Evolutionary conservation across 1,284 basidiomycete species (phyloP).

Genomic region (Mycena citricolor): DNA sequence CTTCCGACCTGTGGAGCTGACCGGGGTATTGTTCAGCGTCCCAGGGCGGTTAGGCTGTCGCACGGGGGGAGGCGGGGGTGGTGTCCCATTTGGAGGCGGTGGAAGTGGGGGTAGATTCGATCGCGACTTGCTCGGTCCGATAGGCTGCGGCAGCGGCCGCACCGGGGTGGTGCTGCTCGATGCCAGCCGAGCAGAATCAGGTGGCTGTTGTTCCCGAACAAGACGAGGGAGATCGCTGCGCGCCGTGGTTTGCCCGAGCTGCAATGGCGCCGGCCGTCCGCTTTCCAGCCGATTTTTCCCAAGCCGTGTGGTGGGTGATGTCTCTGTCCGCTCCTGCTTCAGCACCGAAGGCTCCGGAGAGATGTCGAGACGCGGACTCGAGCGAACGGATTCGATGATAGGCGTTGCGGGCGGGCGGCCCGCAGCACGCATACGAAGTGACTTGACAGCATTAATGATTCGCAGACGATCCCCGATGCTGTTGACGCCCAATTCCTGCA

Average conservation of each 20-base stretch:
- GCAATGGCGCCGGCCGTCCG: constrained; percentile 64
- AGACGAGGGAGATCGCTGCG: constrained; percentile 64
- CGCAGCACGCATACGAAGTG: constrained; percentile 59
- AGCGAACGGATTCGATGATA: constrained; percentile 25
- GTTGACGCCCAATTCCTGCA: constrained; percentile 86
- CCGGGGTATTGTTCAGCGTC: constrained; percentile 21
- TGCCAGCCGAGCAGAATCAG: constrained; percentile 49
- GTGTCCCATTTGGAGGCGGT: constrained; percentile 62
- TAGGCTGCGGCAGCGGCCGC: constrained; percentile 44
- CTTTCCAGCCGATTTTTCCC: constrained; percentile 45
- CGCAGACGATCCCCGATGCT: constrained; percentile 90
- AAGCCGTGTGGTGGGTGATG: constrained; percentile 31
- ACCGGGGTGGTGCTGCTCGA: constrained; percentile 29
- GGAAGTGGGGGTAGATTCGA: constrained; percentile 63
- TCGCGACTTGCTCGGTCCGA: constrained; percentile 34
- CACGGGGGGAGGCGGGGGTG: constrained; percentile 52
- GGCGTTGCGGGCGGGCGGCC: constrained; percentile 29
- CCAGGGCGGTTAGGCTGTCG: constrained; percentile 29
- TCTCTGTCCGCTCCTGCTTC: constrained; percentile 24
- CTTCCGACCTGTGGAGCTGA: constrained; percentile 43
- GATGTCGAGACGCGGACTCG: constrained; percentile 22
- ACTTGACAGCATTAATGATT: constrained; percentile 81
- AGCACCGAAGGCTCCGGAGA: constrained; percentile 12
- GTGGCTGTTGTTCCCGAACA: constrained; percentile 54
- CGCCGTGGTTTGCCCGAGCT: constrained; percentile 49